Evolutionary conservation across 1,139 yeast genomes (phyloP).

Genomic region (Geotrichum bryndzae): DNA sequence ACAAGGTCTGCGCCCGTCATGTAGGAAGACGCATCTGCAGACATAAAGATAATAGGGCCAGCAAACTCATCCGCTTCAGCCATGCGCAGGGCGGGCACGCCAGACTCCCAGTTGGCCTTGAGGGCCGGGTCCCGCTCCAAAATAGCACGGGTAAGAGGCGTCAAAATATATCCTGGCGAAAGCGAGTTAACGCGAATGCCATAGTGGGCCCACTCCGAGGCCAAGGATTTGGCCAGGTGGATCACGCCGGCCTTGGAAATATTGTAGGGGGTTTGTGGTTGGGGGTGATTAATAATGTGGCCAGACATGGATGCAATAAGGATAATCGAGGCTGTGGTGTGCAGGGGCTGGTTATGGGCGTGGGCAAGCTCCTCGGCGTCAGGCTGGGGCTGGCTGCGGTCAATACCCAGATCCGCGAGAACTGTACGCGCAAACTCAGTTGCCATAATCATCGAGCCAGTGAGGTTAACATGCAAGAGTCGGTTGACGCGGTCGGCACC

Average conservation of each 20-base stretch:
- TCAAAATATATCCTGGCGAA: conserved; percentile 75
- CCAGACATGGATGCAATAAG: conserved; percentile 86
- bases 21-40: conserved; percentile 67
- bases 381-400: conserved; percentile 69
- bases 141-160: conserved; percentile 58
- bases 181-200: conserved; percentile 72
- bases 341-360: background rate
- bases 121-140: conserved; percentile 39
- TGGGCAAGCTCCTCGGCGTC: background rate
- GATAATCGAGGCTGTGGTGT: conserved; percentile 55
- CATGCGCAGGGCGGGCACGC: conserved; percentile 62
- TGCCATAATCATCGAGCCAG: conserved; percentile 69
- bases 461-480: conserved; percentile 65
- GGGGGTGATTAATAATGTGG: conserved; percentile 74
- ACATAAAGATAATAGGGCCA: conserved; percentile 70
- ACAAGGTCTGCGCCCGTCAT: conserved; percentile 76
- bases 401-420: conserved; percentile 49
- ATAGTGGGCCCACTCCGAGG: conserved; percentile 78
- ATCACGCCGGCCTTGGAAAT: conserved; percentile 82
- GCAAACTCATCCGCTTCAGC: conserved; percentile 73
- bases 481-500: conserved; percentile 57
- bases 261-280: conserved; percentile 78
- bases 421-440: conserved; percentile 63
- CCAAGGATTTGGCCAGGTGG: conserved; percentile 69
- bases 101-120: conserved; percentile 54